Evolutionary conservation across 345 rosid species (phyloP).

Genomic region (Eucalyptus virginea): DNA sequence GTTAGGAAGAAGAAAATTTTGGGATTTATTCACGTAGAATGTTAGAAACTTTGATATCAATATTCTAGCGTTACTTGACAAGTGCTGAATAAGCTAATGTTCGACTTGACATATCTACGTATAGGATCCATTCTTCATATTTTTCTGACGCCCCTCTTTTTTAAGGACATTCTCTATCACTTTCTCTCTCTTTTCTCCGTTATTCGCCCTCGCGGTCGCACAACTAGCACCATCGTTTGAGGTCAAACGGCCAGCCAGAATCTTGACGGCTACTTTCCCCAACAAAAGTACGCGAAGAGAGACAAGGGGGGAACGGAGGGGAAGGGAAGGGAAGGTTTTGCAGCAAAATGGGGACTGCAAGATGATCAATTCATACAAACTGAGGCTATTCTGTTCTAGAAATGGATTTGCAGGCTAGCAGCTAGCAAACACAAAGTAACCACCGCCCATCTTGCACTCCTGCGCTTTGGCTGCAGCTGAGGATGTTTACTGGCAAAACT

Average conservation of each 20-base stretch:
- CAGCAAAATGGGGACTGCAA: neutral
- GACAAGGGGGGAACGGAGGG: neutral
- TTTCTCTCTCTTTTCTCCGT: no score
- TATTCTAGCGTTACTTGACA: no score
- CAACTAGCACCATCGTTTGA: neutral
- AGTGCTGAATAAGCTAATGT: no score
- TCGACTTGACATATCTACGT: no score
- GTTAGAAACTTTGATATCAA: neutral
- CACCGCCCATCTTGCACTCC: neutral
- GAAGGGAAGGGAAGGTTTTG: neutral
- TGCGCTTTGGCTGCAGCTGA: neutral
- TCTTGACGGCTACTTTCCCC: neutral
- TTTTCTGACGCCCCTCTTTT: no score
- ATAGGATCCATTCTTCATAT: no score
- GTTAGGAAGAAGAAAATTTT: neutral
- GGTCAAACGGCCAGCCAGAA: neutral
- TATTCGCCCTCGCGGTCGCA: no score
- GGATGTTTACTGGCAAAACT: neutral
- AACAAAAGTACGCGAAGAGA: neutral
- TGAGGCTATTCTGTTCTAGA: neutral
- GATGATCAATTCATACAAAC: neutral
- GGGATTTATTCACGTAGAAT: accelerated
- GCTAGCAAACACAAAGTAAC: neutral
- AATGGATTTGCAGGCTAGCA: neutral
- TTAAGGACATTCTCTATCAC: no score